Conservation (phyloP, 2,329 filamentous ascomycete genomes). For the Alternaria sp. region DNA sequence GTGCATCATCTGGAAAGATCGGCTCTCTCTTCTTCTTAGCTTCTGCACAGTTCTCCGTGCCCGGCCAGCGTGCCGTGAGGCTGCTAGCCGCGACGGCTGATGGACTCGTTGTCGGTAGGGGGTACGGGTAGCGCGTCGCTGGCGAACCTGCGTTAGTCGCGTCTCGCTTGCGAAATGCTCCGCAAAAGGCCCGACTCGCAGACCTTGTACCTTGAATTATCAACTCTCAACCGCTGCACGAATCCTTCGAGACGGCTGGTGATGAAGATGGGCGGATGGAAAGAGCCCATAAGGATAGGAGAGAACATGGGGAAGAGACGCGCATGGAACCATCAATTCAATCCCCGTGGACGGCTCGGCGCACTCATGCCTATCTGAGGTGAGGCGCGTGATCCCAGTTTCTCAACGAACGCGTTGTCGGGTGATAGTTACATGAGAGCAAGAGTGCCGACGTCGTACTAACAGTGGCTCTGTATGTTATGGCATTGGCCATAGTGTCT, state of each 20-base stretch:
- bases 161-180: constrained; percentile 3
- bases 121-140: constrained; percentile 1
- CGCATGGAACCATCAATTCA: not conserved
- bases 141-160: constrained; percentile 8
- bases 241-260: not conserved
- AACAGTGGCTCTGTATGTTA: not conserved
- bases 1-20: not conserved
- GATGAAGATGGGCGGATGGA: not conserved
- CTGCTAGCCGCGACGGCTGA: not conserved
- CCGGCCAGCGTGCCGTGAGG: not conserved
- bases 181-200: constrained; percentile 7
- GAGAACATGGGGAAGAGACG: not conserved
- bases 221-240: not conserved
- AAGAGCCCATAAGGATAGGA: not conserved
- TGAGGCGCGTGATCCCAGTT: not conserved
- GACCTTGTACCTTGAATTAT: not conserved
- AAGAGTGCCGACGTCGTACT: not conserved
- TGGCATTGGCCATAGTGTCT: not conserved
- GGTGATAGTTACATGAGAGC: not conserved
- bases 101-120: constrained; percentile 4
- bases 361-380: not conserved
- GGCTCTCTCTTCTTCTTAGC: not conserved
- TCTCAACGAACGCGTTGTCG: not conserved
- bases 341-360: not conserved
- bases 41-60: not conserved